Evolutionary conservation across 768 basidiomycete species (phyloP).

Genomic region (Hydnomerulius pinastri): DNA sequence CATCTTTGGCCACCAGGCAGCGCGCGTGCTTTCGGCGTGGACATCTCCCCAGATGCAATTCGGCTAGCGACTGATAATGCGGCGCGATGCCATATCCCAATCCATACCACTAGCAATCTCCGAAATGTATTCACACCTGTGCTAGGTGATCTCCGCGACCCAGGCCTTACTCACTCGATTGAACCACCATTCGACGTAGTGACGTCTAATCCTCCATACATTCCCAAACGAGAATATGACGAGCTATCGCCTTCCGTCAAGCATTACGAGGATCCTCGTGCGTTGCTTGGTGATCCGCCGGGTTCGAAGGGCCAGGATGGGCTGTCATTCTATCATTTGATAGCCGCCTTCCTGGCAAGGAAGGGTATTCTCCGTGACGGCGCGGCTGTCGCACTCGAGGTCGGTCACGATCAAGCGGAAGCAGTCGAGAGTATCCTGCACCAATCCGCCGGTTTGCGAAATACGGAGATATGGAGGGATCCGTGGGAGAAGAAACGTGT

Average conservation of each 20-base stretch:
- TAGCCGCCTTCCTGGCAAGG: conserved; percentile 58
- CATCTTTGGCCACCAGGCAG: conserved; percentile 59
- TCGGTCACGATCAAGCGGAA: conserved; percentile 72
- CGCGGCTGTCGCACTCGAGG: conserved; percentile 74
- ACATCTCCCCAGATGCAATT: conserved; percentile 64
- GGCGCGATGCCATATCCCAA: conserved; percentile 20
- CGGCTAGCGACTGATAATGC: conserved; percentile 50
- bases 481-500: conserved; percentile 77
- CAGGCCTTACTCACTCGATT: conserved; percentile 24
- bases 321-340: conserved; percentile 72
- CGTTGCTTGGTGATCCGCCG: conserved; percentile 75
- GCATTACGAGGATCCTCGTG: conserved; percentile 77
- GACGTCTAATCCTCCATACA: conserved; percentile 88
- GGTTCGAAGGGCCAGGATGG: conserved; percentile 41
- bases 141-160: conserved; percentile 46
- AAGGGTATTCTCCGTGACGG: conserved; percentile 51
- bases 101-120: conserved; percentile 3
- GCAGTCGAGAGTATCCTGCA: conserved; percentile 62
- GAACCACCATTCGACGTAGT: conserved; percentile 69
- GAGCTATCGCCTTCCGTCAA: conserved; percentile 67
- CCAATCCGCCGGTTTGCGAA: conserved; percentile 43
- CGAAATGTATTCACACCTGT: conserved; percentile 40
- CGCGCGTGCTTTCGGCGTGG: conserved; percentile 61
- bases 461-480: conserved; percentile 74
- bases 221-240: conserved; percentile 66